phyloP scores from a whole-genome alignment of 2,329 filamentous ascomycete genomes.

The Orbilia javanica region DNA sequence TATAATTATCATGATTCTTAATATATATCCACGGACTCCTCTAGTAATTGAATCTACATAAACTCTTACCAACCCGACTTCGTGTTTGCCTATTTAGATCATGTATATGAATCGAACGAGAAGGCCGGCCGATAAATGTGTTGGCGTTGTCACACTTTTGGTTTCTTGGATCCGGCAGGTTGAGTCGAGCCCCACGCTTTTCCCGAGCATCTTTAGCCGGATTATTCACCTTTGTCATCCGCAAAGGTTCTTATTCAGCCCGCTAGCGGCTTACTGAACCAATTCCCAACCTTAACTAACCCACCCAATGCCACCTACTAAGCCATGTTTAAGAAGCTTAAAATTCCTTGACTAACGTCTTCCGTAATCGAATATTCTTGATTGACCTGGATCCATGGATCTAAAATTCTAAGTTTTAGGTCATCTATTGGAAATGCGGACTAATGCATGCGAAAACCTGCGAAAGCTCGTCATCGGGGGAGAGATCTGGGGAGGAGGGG shows the following conservation, averaged over 20 bases:
- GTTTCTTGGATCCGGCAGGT: background rate
- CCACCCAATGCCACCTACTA: conserved; percentile 24
- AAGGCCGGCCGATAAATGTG: no score
- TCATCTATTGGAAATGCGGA: conserved; percentile 57
- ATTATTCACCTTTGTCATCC: conserved; percentile 49
- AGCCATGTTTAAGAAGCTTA: conserved; percentile 17
- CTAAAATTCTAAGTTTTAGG: conserved; percentile 19
- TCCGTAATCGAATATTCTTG: conserved; percentile 50
- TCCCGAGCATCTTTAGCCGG: conserved; percentile 12
- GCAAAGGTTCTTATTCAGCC: conserved; percentile 31
- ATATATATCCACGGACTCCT: background rate
- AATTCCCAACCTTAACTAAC: conserved; percentile 4
- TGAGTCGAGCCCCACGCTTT: background rate
- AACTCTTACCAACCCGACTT: no score
- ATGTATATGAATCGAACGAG: no score
- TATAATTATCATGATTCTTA: background rate
- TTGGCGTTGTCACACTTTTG: background rate
- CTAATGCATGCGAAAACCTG: conserved; percentile 21
- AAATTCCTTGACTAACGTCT: conserved; percentile 43
- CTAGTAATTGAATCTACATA: no score
- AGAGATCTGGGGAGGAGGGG: background rate
- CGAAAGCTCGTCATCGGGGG: conserved; percentile 34
- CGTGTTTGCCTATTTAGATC: no score
- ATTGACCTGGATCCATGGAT: background rate
- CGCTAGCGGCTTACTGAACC: conserved; percentile 44